Evolutionary conservation across 345 rosid genomes (phyloP), one percentile per base, ranked within the genome.

Genomic region (Moringa oleifera): DNA sequence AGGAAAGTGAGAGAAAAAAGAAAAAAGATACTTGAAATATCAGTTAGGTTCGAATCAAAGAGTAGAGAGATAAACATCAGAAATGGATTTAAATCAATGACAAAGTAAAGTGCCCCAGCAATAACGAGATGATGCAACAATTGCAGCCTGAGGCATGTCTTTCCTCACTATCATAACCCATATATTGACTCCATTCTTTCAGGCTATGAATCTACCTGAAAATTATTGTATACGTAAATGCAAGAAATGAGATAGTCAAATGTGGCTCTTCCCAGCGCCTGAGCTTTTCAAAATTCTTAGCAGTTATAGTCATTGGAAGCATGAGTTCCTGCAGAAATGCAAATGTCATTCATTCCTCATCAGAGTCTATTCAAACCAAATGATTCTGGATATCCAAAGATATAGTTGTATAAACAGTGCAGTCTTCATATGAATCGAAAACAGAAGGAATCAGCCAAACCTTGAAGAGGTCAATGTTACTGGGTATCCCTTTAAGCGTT

Each of bases 401-500:
- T 5, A 41, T 15, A 41, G 47, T 41, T 41, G 17, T 15, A n/a
- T 7, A 5, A 1, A 41, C 47, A 4, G 47, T 8, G 12, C 16
- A 41, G 47, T 41, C 2, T 41, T 41, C 47, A n/a, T 25, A 46
- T 12, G 19, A 63, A 25, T 16, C 60, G 20, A 71, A 55, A 49
- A 73, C 20, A 21, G 51, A 18, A 20, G 59, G 20, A 24, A 20
- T 18, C 13, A 59, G 31, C 23, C 70, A 31, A 60, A 90, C 98
- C 98, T 88, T 93, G 76, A 86, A 85, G 59, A 94, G 96, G 65
- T 90, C 98, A 50, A 93, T 90, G 78, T 93, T 94, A 78, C 92
- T 86, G 19, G 96, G 96, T 68, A 94, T 94, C 66, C 99, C 99
- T 80, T 85, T 66, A 53, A 94, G 74, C 78, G 74, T 83, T 41